These are phyloP conservation scores for Trametes versicolor DNA, from an alignment of 1,284 basidiomycete species.

Conservation along the genomic window DNA sequence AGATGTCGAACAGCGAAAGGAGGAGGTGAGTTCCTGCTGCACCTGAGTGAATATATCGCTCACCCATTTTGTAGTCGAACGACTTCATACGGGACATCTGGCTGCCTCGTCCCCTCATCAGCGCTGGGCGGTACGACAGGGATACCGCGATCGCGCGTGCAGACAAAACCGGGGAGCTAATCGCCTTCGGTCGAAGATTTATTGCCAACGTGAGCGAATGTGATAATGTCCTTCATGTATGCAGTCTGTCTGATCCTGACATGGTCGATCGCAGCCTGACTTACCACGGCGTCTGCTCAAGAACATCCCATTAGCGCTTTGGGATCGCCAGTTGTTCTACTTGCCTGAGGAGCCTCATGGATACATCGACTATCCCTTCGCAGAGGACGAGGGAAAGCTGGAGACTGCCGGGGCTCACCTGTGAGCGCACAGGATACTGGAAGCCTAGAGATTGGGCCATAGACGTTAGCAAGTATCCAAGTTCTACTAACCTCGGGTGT, in stretches of 20 bases:
- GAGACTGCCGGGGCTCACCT: neutral
- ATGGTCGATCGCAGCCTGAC: constrained; percentile 51
- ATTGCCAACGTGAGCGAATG: constrained; percentile 52
- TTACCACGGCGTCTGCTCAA: constrained; percentile 51
- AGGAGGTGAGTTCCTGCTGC: constrained; percentile 4
- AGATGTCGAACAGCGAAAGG: constrained; percentile 14
- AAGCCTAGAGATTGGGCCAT: neutral
- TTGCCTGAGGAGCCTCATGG: constrained; percentile 38
- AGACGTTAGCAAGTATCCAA: too few species aligned
- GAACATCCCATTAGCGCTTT: constrained; percentile 38
- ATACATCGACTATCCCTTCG: constrained; percentile 49
- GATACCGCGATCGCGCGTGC: constrained; percentile 39
- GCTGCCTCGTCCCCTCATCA: constrained; percentile 42
- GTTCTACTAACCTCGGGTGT: too few species aligned
- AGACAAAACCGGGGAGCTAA: constrained; percentile 47
- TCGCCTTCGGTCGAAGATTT: constrained; percentile 59
- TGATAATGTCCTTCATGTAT: too few species aligned
- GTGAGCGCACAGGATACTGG: neutral
- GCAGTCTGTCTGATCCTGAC: neutral
- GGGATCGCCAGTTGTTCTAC: constrained; percentile 42
- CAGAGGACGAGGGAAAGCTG: constrained; percentile 3
- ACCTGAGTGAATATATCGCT: neutral
- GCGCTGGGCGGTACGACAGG: constrained; percentile 48
- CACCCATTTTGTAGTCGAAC: constrained; percentile 36
- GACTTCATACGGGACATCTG: constrained; percentile 45